A percentile compares a stretch with the other conserved stretches of the same genome.
phyloP scores from a whole-genome alignment of 306 rosid species.

The Malus domestica region DNA sequence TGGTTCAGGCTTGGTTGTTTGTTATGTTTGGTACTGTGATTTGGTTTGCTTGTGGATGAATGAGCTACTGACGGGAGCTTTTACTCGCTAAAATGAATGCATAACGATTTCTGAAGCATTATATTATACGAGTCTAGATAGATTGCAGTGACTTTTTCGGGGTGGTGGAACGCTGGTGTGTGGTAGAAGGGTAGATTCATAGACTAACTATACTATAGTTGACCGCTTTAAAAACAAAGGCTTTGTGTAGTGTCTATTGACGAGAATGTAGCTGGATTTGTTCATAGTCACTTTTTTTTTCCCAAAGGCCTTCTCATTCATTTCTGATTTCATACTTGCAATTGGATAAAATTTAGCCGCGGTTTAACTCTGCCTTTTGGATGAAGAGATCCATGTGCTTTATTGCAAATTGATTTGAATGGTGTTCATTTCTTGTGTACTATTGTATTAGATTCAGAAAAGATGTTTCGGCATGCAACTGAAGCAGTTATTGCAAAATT shows the following conservation, averaged over 20 bases:
- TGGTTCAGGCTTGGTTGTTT: background rate
- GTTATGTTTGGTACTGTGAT: background rate
- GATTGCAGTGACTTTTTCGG: background rate
- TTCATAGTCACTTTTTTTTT: background rate
- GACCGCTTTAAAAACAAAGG: background rate
- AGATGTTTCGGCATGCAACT: constrained; percentile 36
- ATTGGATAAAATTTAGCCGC: background rate
- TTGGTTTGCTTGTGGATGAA: background rate
- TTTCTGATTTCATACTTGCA: background rate
- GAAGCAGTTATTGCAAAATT: constrained; percentile 63
- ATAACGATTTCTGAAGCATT: background rate
- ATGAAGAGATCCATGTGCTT: constrained; percentile 1
- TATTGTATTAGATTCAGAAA: constrained; percentile 42
- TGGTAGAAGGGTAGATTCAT: background rate
- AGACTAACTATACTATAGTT: background rate
- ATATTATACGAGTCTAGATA: background rate
- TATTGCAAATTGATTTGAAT: background rate
- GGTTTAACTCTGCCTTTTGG: background rate
- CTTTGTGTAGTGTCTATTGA: background rate
- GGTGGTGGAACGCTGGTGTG: background rate
- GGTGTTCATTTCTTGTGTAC: background rate
- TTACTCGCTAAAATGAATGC: background rate
- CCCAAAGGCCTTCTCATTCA: background rate
- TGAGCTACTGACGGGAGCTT: background rate
- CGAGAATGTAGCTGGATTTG: no score